These are phyloP conservation scores for Lipomyces yamanashiensis DNA, from an alignment of 805 yeast genomes.

Conservation along the genomic window DNA sequence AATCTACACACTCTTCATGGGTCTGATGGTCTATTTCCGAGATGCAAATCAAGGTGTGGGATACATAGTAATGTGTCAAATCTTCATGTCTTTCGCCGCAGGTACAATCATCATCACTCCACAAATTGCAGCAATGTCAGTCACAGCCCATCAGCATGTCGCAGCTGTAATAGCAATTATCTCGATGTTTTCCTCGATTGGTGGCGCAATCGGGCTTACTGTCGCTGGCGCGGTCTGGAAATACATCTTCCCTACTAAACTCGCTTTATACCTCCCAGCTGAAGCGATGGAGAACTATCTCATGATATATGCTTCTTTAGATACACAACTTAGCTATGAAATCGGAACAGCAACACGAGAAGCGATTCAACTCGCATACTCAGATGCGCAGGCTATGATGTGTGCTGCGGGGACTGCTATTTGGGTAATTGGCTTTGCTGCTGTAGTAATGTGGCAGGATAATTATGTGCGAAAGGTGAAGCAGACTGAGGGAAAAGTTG, in stretches of 20 bases:
- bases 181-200: slow-evolving; percentile 58
- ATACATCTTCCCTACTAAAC: slow-evolving; percentile 22
- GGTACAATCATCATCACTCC: slow-evolving; percentile 63
- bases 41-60: slow-evolving; percentile 50
- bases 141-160: slow-evolving; percentile 60
- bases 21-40: slow-evolving; percentile 2
- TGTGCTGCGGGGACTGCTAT: slow-evolving; percentile 21
- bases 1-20: neutral
- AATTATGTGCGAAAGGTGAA: neutral
- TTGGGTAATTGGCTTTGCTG: neutral
- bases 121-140: slow-evolving; percentile 59
- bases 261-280: slow-evolving; percentile 35
- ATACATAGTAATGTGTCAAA: slow-evolving; percentile 65
- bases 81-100: slow-evolving; percentile 66
- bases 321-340: neutral
- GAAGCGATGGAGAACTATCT: neutral
- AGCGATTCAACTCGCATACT: slow-evolving; percentile 34
- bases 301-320: slow-evolving; percentile 42
- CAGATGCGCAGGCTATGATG: slow-evolving; percentile 33
- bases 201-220: slow-evolving; percentile 61
- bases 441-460: neutral
- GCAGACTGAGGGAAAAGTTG: slow-evolving; percentile 1
- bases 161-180: slow-evolving; percentile 58
- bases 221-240: slow-evolving; percentile 70
- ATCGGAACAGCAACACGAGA: slow-evolving; percentile 58